Evolutionary conservation across 345 rosid genomes (phyloP).

Genomic region (Lepidium didymum): DNA sequence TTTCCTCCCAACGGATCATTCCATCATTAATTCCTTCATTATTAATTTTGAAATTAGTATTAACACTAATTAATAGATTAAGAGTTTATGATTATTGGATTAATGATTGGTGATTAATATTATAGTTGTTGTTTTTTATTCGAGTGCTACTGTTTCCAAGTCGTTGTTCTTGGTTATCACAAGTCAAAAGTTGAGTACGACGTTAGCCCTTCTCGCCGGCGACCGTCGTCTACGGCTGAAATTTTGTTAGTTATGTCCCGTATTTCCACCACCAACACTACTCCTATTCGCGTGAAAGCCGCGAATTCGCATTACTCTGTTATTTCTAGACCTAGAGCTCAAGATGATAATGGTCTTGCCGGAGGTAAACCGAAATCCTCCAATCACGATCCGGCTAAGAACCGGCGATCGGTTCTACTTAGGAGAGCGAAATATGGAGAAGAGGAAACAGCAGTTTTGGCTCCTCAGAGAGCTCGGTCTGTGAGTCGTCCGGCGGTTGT

Average conservation of each 20-base stretch:
- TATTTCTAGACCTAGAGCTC: slow-evolving; percentile 21
- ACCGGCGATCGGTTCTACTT: slow-evolving; percentile 34
- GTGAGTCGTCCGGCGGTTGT: slow-evolving; percentile 29
- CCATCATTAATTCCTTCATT: background rate
- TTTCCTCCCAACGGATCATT: background rate
- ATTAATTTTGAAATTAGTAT: background rate
- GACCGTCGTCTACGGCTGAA: slow-evolving; percentile 13
- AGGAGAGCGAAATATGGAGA: slow-evolving; percentile 46
- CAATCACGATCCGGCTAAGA: slow-evolving; percentile 30
- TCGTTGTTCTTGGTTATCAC: slow-evolving; percentile 10
- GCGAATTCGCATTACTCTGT: slow-evolving; percentile 35
- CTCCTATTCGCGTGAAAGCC: slow-evolving; percentile 40
- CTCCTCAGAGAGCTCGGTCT: slow-evolving; percentile 30
- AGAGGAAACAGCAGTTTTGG: slow-evolving; percentile 16
- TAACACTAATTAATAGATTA: background rate
- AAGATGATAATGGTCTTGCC: slow-evolving; percentile 9
- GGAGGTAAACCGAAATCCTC: slow-evolving; percentile 39
- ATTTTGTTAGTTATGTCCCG: slow-evolving; percentile 17
- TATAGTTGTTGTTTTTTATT: background rate
- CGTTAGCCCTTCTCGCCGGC: slow-evolving; percentile 18
- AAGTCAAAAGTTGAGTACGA: slow-evolving; percentile 25
- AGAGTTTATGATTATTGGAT: background rate
- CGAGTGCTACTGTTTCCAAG: background rate
- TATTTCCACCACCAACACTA: slow-evolving; percentile 14
- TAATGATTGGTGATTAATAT: slow-evolving; percentile 10